Percentiles rank a stretch among this genome's conserved stretches.
These are phyloP conservation scores for Ophiobolus disseminans DNA, from an alignment of 2,329 filamentous ascomycete genomes.

Conservation along the genomic window DNA sequence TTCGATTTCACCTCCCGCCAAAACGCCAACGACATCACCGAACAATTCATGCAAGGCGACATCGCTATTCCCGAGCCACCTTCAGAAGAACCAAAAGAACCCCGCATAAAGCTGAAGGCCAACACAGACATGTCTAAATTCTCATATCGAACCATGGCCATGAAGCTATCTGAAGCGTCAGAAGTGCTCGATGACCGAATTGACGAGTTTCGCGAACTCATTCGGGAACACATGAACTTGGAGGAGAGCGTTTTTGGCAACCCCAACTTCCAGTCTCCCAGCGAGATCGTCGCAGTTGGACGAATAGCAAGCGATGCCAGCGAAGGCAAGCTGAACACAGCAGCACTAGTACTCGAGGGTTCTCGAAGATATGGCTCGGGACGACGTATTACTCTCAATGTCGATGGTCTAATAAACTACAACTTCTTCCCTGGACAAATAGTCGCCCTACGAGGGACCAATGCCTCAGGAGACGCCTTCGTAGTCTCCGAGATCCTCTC, in stretches of 20 bases:
- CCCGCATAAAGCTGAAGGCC: conserved; percentile 83
- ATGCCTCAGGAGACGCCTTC: conserved; percentile 85
- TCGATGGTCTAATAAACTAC: conserved; percentile 72
- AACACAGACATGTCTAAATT: conserved; percentile 91
- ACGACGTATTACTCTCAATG: conserved; percentile 77
- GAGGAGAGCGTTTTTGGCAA: conserved; percentile 86
- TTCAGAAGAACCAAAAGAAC: conserved; percentile 73
- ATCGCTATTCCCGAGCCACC: conserved; percentile 72
- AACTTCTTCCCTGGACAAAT: conserved; percentile 96
- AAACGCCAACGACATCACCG: conserved; percentile 81
- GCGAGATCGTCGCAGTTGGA: conserved; percentile 87
- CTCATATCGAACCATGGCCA: conserved; percentile 87
- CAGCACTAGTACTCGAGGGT: conserved; percentile 86
- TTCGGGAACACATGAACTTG: conserved; percentile 76
- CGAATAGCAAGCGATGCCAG: conserved; percentile 86
- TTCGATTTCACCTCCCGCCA: conserved; percentile 76
- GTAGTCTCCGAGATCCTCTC: conserved; percentile 77
- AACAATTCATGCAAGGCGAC: conserved; percentile 78
- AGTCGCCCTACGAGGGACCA: conserved; percentile 84
- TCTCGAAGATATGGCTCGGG: conserved; percentile 85
- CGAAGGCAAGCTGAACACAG: conserved; percentile 85
- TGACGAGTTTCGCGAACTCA: conserved; percentile 80
- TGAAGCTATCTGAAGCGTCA: conserved; percentile 91
- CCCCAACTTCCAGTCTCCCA: conserved; percentile 82
- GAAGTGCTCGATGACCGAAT: conserved; percentile 95